phyloP scores from a whole-genome alignment of 2,329 filamentous ascomycete genomes.

The Diaporthe caulivora region DNA sequence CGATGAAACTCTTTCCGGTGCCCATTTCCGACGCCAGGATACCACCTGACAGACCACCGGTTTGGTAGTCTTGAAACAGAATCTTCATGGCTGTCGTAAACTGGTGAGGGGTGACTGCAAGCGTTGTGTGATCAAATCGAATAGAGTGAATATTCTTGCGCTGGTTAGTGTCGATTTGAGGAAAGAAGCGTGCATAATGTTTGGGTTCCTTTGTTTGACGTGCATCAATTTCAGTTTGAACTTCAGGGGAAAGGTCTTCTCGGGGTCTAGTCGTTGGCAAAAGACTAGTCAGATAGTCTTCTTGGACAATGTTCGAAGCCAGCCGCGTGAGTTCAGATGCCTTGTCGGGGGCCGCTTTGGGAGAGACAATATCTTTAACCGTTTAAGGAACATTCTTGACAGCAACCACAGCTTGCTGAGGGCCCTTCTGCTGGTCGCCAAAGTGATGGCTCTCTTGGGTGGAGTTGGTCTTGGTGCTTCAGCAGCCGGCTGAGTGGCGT shows the following conservation, averaged over 20 bases:
- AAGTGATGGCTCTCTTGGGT: background rate
- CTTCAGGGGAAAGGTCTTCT: background rate
- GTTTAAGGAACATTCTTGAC: background rate
- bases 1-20: background rate
- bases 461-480: background rate
- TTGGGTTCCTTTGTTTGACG: background rate
- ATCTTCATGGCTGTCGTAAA: constrained; percentile 3
- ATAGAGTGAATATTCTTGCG: background rate
- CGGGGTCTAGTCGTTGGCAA: background rate
- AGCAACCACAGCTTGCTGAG: background rate
- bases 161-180: background rate
- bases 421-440: background rate
- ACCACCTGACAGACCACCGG: background rate
- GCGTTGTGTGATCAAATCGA: background rate
- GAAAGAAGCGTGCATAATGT: background rate
- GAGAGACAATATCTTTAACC: background rate
- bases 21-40: constrained; percentile 24
- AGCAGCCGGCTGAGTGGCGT: background rate
- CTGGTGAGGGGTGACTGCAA: constrained; percentile 13
- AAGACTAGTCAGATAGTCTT: background rate
- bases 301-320: background rate
- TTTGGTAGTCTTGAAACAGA: background rate
- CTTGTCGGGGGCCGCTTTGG: background rate
- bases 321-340: background rate
- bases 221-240: background rate